phyloP scores from a whole-genome alignment of 2,329 filamentous ascomycete species.

The Daldinia sp. region DNA sequence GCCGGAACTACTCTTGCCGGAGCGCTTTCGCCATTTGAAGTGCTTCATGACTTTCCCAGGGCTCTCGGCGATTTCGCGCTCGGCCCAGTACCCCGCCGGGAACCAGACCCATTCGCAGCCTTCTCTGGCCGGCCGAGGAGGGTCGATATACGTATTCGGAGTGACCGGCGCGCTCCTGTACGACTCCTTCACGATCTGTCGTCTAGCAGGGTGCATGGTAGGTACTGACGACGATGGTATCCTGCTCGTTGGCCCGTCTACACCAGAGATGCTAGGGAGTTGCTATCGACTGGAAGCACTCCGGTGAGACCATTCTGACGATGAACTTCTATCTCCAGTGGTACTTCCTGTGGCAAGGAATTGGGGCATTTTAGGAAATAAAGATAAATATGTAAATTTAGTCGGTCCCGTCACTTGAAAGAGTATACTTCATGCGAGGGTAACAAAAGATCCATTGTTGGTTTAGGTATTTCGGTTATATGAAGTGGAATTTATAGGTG shows the following conservation, averaged over 20 bases:
- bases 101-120: constrained; percentile 71
- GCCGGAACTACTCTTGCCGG: constrained; percentile 40
- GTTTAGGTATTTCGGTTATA: constrained; percentile 3
- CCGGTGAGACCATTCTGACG: constrained; percentile 30
- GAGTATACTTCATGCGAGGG: background rate
- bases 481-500: constrained; percentile 22
- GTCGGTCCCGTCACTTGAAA: constrained; percentile 10
- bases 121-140: constrained; percentile 62
- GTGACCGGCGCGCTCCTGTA: constrained; percentile 24
- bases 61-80: constrained; percentile 53
- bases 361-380: background rate
- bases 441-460: constrained; percentile 30
- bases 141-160: constrained; percentile 52
- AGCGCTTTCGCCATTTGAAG: constrained; percentile 54
- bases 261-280: constrained; percentile 40
- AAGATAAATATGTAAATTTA: constrained; percentile 3
- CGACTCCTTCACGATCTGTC: constrained; percentile 28
- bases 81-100: constrained; percentile 69
- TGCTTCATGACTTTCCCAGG: constrained; percentile 47
- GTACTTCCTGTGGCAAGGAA: constrained; percentile 29
- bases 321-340: constrained; percentile 34
- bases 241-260: constrained; percentile 43
- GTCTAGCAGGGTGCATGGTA: constrained; percentile 14
- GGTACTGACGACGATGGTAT: constrained; percentile 36
- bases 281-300: constrained; percentile 38